Conservation (phyloP, 2,329 filamentous ascomycete genomes). For the Sclerotinia nivalis region DNA sequence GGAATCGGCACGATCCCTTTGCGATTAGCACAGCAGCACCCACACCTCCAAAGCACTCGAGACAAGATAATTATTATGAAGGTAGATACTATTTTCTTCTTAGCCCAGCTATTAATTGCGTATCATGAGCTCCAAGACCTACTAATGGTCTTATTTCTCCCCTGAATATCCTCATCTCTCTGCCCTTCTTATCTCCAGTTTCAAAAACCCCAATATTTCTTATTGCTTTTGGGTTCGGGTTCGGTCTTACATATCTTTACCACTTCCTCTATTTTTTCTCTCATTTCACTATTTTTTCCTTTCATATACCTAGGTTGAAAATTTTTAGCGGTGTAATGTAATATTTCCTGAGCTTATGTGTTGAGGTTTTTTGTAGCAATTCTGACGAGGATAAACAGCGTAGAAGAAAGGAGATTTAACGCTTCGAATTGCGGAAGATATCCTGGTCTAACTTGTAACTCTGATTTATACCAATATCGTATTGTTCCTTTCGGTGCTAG, state of each 20-base stretch:
- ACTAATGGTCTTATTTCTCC: not conserved
- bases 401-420: not conserved
- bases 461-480: not conserved
- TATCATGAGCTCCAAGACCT: not conserved
- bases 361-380: not conserved
- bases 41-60: not conserved
- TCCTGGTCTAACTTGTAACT: not conserved
- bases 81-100: not conserved
- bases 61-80: not conserved
- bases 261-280: not conserved
- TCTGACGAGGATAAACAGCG: not conserved
- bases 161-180: not conserved
- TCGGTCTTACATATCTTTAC: not conserved
- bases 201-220: not conserved
- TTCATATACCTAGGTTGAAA: not conserved
- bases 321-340: not conserved
- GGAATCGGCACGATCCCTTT: not conserved
- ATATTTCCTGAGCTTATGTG: not conserved
- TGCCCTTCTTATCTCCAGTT: not conserved
- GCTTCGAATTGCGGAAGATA: not conserved
- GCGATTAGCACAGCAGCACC: not conserved
- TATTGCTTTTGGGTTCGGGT: not conserved
- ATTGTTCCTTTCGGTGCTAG: not conserved
- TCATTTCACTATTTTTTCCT: not conserved
- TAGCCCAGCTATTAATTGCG: too few relatives aligned